A percentile compares a stretch with the other conserved stretches of the same genome.
These are phyloP conservation scores for Phytophthora sp. DNA, from an alignment of 352 stramenopile genomes.

Conservation along the genomic window DNA sequence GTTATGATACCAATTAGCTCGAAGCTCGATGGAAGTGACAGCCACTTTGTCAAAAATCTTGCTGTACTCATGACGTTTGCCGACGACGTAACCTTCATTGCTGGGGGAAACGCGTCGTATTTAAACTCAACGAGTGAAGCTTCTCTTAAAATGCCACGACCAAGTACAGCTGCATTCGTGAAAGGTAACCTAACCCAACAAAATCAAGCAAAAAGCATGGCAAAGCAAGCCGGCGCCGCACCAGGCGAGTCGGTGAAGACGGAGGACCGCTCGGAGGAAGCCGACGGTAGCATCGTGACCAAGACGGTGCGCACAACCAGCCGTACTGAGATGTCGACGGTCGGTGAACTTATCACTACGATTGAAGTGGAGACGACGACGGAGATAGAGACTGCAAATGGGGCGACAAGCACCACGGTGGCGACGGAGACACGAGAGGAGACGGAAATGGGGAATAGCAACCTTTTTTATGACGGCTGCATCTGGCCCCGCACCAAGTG, in stretches of 20 bases:
- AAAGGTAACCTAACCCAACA: no score
- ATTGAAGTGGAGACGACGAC: neutral
- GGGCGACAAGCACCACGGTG: neutral
- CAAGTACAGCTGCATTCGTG: no score
- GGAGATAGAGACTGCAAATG: neutral
- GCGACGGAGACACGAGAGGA: no score
- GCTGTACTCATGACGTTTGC: slow-evolving; percentile 21
- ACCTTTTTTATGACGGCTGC: no score
- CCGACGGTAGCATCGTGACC: slow-evolving; percentile 3
- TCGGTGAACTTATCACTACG: neutral
- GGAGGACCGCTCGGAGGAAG: neutral
- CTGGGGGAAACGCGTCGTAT: slow-evolving; percentile 3
- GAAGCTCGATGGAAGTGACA: neutral
- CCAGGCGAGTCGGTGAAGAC: slow-evolving; percentile 2
- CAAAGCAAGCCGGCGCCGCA: neutral
- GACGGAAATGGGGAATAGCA: no score
- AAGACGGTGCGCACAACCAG: slow-evolving; percentile 2
- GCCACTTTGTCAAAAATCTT: slow-evolving; percentile 8
- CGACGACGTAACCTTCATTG: slow-evolving; percentile 5
- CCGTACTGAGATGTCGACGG: neutral
- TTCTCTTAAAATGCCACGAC: no score
- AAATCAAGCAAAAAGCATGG: neutral
- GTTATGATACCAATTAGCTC: slow-evolving; percentile 4
- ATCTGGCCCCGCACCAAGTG: no score
- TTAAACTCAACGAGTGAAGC: no score